phyloP scores from a whole-genome alignment of 371 early-diverging fungal genomes.

The Actinomortierella wolfii region DNA sequence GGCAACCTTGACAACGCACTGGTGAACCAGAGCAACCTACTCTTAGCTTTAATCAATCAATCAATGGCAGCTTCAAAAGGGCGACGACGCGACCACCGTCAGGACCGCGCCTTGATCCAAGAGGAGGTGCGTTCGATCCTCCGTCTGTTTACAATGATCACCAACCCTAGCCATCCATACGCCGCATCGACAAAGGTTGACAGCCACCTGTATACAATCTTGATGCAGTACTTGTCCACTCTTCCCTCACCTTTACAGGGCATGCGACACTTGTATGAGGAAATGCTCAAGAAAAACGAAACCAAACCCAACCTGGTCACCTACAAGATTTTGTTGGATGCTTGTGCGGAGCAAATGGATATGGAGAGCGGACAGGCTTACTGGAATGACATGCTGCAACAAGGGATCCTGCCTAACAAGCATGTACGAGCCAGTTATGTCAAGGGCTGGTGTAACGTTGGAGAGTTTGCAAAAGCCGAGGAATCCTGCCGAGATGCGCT shows the following conservation, averaged over 20 bases:
- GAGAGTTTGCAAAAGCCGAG: conserved; percentile 23
- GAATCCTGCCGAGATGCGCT: conserved; percentile 11
- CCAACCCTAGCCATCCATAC: conserved; percentile 1
- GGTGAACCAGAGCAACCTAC: conserved; percentile 29
- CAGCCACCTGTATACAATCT: conserved; percentile 36
- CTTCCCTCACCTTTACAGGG: conserved; percentile 37
- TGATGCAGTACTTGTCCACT: conserved; percentile 47
- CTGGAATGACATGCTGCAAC: conserved; percentile 20
- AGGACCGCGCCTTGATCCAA: conserved; percentile 15
- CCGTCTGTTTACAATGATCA: conserved; percentile 33
- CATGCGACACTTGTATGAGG: conserved; percentile 38
- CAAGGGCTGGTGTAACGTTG: conserved; percentile 31
- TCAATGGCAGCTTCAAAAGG: conserved; percentile 2
- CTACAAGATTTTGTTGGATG: conserved; percentile 32
- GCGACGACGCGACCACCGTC: no score
- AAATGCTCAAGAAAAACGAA: conserved; percentile 15
- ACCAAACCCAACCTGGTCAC: conserved; percentile 33
- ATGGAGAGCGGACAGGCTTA: conserved; percentile 24
- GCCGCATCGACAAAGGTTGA: conserved; percentile 7
- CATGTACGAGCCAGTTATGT: conserved; percentile 33
- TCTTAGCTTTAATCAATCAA: conserved; percentile 36
- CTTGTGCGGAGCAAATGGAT: conserved; percentile 44
- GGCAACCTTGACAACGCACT: conserved; percentile 9
- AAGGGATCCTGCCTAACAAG: conserved; percentile 10
- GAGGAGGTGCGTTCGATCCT: conserved; percentile 36